These are phyloP conservation scores for Mycena galopus DNA, from an alignment of 768 basidiomycete genomes.

Conservation along the genomic window DNA sequence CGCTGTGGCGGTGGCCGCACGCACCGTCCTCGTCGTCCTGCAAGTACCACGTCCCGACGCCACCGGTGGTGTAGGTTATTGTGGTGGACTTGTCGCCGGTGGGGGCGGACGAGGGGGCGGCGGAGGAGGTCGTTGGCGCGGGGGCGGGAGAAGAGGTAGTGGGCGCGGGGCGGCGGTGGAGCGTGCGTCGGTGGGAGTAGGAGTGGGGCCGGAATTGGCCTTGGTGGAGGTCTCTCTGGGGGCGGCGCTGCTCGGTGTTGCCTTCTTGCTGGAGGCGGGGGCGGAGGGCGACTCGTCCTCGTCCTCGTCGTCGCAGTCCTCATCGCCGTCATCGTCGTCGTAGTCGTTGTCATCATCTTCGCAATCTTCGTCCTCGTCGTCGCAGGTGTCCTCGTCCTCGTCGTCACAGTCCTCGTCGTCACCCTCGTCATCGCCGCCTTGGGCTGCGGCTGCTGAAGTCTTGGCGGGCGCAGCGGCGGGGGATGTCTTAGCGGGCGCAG, in stretches of 20 bases:
- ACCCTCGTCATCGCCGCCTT: constrained; percentile 41
- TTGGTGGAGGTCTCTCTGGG: constrained; percentile 29
- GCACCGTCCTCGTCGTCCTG: constrained; percentile 84
- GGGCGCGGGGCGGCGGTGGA: constrained; percentile 29
- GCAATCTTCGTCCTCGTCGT: constrained; percentile 42
- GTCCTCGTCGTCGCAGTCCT: constrained; percentile 45
- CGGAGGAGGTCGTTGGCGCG: constrained; percentile 25
- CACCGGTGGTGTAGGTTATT: constrained; percentile 50
- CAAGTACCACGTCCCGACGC: constrained; percentile 74
- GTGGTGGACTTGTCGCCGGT: constrained; percentile 18
- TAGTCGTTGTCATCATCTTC: constrained; percentile 50
- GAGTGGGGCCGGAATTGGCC: constrained; percentile 12
- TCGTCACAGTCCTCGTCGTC: constrained; percentile 47
- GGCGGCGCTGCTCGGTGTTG: constrained; percentile 20
- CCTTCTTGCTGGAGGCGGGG: constrained; percentile 3
- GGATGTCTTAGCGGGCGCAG: constrained; percentile 21
- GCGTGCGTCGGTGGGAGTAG: constrained; percentile 26
- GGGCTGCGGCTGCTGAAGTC: constrained; percentile 41
- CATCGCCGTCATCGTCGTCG: constrained; percentile 42
- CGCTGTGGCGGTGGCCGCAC: constrained; percentile 65
- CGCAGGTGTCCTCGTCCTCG: constrained; percentile 50
- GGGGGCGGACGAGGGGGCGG: constrained; percentile 6
- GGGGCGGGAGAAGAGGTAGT: constrained; percentile 36
- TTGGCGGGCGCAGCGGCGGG: constrained; percentile 37
- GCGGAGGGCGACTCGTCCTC: constrained; percentile 32